Base-by-base conservation (phyloP, 1,139 yeast genomes). In the Hyphopichia burtonii region DNA sequence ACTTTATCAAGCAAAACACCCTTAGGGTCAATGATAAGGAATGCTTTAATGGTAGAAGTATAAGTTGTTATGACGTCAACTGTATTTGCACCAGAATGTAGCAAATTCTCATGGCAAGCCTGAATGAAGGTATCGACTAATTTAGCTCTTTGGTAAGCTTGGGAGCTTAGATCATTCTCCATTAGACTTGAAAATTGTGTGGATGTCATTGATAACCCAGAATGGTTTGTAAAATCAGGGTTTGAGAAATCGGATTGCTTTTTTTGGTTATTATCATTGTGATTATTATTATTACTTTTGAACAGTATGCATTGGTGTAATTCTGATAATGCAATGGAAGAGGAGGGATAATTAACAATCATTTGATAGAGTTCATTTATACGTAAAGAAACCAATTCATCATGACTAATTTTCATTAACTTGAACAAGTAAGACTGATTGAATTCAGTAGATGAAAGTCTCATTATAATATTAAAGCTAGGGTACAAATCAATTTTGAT, bases 11-110 rank as follows among this genome's bases (percentile, higher is more conserved):
- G 66, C 11, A 89, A 62, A 0, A 89, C 95, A 0, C 96, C 97
- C 35, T 87, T 76, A 2, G 96, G 96, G 54, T 93, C 98, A n/a
- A 93, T 69, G 0, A 84, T 66, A 23, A 86, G 61, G 47, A 93
- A 88, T 0, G 91, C 75, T 49, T 80, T 76, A 38, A 91, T 85
- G 0, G 94, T 82, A 20, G 82, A 77, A 3, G 86, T 81, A 55
- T 88, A 91, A 37, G 78, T 78, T 2, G 80, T 64, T 20, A 93
- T 76, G 3, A 90, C 83, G 44, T 84, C 90, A 2, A 78, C 74
- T 0, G 98, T 93, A 50, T 86, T 83, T 0, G 86, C 79, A 10
- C 96, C 96, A 1, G 96, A 87, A 54, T 89, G 94, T 16, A 91
- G 66, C 10, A 90, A 62, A 36, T 77, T 63, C 25, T 56, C 58